Evolutionary conservation across 495 filamentous ascomycete species (phyloP), one percentile per base, ranked within the genome.

Genomic region (Penicillium psychrofluorescens): DNA sequence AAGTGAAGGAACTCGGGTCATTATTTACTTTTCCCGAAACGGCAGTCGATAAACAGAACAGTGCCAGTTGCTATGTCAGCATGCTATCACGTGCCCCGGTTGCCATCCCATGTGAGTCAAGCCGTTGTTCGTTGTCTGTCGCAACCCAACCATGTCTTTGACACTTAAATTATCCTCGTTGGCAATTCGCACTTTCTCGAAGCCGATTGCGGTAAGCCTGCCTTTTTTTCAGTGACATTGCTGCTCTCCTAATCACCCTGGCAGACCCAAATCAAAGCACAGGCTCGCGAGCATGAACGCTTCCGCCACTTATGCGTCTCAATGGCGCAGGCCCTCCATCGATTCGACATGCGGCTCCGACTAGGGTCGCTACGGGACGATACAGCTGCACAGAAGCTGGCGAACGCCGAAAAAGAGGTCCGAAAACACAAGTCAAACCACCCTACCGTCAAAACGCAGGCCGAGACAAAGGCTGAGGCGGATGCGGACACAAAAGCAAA

Each of bases 251-350:
- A 43, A 65, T 49, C 35, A 7, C 13, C 22, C 22, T 11, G 14
- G 10, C 62, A 98, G 92, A 95, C 88, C 61, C 81, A 78, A 61
- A 95, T 99, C 68, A 97, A 95, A 66, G 76, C 74, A 16, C 90
- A 96, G 74, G 94, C 92, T 11, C 86, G 86, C 53, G 94, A 99
- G 58, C 94, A 97, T 70, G 87, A 90, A 37, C 73, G 81, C 12
- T 99, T 97, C 68, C 86, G 94, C 12, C 66, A 65, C n/a, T 22
- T 80, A 33, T 88, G 84, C 58, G 66, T 88, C 51, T 62, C 64
- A 16, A 80, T 94, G 59, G 94, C 92, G 22, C 92, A 99, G 51
- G 62, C 74, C 7, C 83, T 99, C 30, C 92, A 99, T 62, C 84
- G 85, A 49, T 68, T 95, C 51, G 94, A 97, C 61, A 97, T 99